Base-by-base conservation (phyloP, 106 monocot genomes). In the Acanthochlamys bracteata region DNA sequence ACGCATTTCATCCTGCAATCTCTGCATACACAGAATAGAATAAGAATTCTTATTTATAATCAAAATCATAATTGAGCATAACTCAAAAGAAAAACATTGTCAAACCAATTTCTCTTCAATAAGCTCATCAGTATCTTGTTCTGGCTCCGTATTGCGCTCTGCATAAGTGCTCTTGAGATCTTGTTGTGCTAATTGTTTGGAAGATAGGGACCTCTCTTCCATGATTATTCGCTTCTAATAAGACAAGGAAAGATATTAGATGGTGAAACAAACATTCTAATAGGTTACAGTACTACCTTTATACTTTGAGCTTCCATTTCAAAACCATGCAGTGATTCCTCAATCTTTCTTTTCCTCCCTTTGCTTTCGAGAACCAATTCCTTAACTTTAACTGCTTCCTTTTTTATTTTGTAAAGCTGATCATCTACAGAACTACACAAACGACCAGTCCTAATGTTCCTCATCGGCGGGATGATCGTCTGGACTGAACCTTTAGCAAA, bases 391-490 rank as follows among this genome's bases (percentile, higher is more conserved):
- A 68, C 55, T 25, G 74, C 53, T 25, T 91, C 88, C 20, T 68
- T 74, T 57, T 83, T 71, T 59, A 69, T 71, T 49, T 58, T 46
- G 33, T 19, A 51, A 68, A 98, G 82, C 65, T 79, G 77, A 70
- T 83, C 90, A 43, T 83, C 88, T 61, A 98, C 55, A 20, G 96
- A 88, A 65, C 83, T 77, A 63, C 88, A 88, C 53, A 98, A 68
- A 20, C 91, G 84, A 22, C 88, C 88, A 67, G 71, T 60, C 41
- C 78, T 78, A 15, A 15, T 33, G 53, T 78, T 72, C 65, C 57
- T 82, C 64, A 80, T 70, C 68, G 96, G 96, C 70, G 90, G 87
- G 25, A 98, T 84, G 45, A 72, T 92, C 0, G 91, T 98, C 67
- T 98, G 82, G 24, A 98, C 96, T 10, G 78, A 78, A 53, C 85